Percentiles rank a stretch among this genome's conserved stretches.
These are phyloP conservation scores for Colletotrichum spinosum DNA, from an alignment of 2,329 filamentous ascomycete species.

Conservation along the genomic window DNA sequence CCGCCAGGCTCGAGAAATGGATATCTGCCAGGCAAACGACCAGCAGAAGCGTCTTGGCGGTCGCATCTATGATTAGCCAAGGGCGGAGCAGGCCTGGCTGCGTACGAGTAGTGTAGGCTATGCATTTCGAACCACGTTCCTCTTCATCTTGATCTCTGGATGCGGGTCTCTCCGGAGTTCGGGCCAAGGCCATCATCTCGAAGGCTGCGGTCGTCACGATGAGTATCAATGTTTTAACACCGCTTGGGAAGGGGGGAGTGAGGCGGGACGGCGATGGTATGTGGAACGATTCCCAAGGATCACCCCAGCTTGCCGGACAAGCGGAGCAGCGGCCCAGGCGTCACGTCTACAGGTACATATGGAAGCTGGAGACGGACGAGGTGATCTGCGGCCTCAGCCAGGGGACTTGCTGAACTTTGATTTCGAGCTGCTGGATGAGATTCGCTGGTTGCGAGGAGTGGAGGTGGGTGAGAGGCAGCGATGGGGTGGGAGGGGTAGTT, in stretches of 20 bases:
- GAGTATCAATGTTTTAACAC: too few relatives aligned
- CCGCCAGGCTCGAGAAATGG: neutral
- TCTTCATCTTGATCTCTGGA: neutral
- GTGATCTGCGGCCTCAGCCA: slow-evolving; percentile 23
- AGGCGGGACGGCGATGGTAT: too few relatives aligned
- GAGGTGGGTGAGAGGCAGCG: neutral
- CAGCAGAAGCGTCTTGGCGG: neutral
- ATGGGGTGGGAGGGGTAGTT: neutral
- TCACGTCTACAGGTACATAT: neutral
- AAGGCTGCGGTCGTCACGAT: neutral
- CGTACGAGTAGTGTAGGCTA: neutral
- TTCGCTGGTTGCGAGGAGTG: neutral
- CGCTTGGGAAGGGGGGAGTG: too few relatives aligned
- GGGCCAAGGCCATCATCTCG: slow-evolving; percentile 12
- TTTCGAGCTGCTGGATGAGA: neutral
- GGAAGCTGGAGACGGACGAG: slow-evolving; percentile 2
- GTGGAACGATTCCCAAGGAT: neutral
- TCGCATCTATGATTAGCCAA: slow-evolving; percentile 7
- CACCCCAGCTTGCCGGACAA: neutral
- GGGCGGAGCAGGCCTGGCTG: neutral
- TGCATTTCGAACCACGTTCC: neutral
- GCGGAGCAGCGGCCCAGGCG: slow-evolving; percentile 16
- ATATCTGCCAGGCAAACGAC: neutral
- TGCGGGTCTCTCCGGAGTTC: slow-evolving; percentile 7
- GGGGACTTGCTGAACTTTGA: slow-evolving; percentile 20